phyloP scores from a whole-genome alignment of 805 yeast species.

The Dipodascus albidus region DNA sequence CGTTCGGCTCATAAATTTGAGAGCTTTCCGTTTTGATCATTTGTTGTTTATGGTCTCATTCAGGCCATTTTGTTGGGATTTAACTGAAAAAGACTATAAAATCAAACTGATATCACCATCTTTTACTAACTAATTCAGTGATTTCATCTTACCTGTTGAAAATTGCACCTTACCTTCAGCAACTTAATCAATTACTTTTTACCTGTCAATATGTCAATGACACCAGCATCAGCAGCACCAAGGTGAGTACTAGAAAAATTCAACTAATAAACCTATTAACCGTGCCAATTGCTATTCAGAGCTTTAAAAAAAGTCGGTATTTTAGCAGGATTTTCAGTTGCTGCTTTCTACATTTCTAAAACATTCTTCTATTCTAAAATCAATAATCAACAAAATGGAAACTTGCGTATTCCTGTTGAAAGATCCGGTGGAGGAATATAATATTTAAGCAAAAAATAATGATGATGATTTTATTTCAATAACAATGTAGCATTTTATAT shows the following conservation, averaged over 20 bases:
- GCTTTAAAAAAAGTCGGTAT: background rate
- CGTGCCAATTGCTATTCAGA: background rate
- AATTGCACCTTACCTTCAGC: too few relatives aligned
- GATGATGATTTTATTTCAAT: background rate
- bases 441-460: background rate
- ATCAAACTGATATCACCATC: too few relatives aligned
- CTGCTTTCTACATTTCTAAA: background rate
- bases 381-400: background rate
- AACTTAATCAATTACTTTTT: too few relatives aligned
- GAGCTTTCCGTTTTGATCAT: too few relatives aligned
- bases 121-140: too few relatives aligned
- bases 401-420: background rate
- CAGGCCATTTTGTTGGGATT: too few relatives aligned
- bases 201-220: background rate
- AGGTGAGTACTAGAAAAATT: too few relatives aligned
- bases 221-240: background rate
- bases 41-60: too few relatives aligned
- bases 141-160: too few relatives aligned
- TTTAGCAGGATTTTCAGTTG: background rate
- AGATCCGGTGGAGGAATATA: slow-evolving; percentile 1
- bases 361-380: background rate
- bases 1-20: too few relatives aligned
- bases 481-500: background rate
- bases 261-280: too few relatives aligned
- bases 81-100: too few relatives aligned